phyloP scores from a whole-genome alignment of 2,329 filamentous ascomycete genomes.

The Dactylellina haptotyla region DNA sequence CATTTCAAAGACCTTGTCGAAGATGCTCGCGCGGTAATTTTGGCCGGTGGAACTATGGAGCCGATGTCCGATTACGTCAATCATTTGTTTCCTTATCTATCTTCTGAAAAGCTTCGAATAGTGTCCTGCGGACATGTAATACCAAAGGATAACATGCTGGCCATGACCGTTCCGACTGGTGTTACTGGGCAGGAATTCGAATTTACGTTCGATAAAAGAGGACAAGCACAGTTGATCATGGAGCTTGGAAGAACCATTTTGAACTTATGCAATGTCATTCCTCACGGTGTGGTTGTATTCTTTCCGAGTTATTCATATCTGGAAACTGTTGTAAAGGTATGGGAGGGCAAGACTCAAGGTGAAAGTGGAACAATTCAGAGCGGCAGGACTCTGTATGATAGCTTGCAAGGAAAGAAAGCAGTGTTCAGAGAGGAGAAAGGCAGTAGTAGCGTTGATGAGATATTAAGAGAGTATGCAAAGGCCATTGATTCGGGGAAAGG shows the following conservation, averaged over 20 bases:
- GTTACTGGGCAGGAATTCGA: constrained; percentile 72
- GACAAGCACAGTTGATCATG: constrained; percentile 68
- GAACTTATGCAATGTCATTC: constrained; percentile 76
- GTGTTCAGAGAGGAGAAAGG: constrained; percentile 64
- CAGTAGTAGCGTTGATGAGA: constrained; percentile 69
- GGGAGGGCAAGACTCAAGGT: constrained; percentile 66
- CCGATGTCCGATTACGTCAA: constrained; percentile 82
- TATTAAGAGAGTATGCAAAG: constrained; percentile 77
- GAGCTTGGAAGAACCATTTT: constrained; percentile 79
- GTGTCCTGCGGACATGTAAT: constrained; percentile 96
- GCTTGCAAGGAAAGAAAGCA: constrained; percentile 69
- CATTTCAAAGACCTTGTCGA: constrained; percentile 90
- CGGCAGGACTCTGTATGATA: constrained; percentile 67
- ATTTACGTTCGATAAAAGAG: constrained; percentile 84
- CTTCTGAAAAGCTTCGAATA: constrained; percentile 73
- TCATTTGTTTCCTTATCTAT: constrained; percentile 83
- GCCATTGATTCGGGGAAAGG: constrained; percentile 73
- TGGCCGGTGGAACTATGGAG: constrained; percentile 97
- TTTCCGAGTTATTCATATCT: constrained; percentile 96
- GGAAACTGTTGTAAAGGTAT: constrained; percentile 74
- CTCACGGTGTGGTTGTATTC: constrained; percentile 91
- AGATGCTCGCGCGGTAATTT: constrained; percentile 83
- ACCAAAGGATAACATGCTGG: constrained; percentile 80
- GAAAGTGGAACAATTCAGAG: constrained; percentile 54
- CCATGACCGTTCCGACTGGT: constrained; percentile 72